Conservation (phyloP, 2,329 filamentous ascomycete genomes). For the Aspergillus calidoustus region DNA sequence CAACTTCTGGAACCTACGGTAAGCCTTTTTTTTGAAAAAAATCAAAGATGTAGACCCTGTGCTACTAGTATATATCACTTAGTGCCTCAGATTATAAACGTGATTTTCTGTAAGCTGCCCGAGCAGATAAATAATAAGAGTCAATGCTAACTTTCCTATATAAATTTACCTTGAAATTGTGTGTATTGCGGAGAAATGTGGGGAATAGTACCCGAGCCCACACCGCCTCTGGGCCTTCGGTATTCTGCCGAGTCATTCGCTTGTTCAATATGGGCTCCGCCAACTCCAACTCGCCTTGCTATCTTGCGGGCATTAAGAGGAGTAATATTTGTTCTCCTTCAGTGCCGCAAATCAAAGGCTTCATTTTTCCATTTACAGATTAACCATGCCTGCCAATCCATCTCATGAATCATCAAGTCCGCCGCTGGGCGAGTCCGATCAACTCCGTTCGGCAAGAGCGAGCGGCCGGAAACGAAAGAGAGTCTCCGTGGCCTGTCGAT, state of each 20-base stretch:
- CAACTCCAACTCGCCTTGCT: background rate
- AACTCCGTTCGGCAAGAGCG: background rate
- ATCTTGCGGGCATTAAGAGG: background rate
- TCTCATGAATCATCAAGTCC: background rate
- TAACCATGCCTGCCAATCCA: background rate
- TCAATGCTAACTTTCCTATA: too few relatives aligned
- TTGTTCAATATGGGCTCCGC: background rate
- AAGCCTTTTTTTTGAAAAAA: too few relatives aligned
- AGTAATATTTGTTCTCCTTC: background rate
- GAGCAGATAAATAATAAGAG: too few relatives aligned
- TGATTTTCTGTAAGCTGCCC: too few relatives aligned
- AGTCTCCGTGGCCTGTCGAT: slow-evolving; percentile 19
- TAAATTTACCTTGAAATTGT: too few relatives aligned
- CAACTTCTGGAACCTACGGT: too few relatives aligned
- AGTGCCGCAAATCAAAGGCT: background rate
- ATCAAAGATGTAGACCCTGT: too few relatives aligned
- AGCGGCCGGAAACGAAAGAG: slow-evolving; percentile 17
- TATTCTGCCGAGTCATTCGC: too few relatives aligned
- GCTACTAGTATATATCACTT: too few relatives aligned
- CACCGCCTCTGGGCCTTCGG: background rate
- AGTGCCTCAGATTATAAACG: too few relatives aligned
- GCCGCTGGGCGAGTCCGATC: background rate
- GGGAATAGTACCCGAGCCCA: background rate
- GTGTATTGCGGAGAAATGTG: too few relatives aligned
- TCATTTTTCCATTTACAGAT: too few relatives aligned